Evolutionary conservation across 2,329 filamentous ascomycete genomes (phyloP), one percentile per base, ranked within the genome.

Genomic region (Claviceps purpurea): DNA sequence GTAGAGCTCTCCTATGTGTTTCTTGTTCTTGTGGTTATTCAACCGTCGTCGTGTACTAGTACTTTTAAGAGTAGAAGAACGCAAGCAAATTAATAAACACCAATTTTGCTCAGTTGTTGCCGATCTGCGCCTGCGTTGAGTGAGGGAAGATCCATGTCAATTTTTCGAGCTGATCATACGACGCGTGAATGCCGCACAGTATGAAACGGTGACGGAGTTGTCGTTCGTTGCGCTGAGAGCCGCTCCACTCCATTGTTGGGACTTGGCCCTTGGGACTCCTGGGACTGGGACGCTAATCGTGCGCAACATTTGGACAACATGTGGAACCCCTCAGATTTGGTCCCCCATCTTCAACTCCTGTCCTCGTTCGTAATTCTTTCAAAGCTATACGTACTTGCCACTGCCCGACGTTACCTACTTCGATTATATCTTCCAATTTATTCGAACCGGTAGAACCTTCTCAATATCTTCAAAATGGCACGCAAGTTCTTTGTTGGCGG

Each of bases 401-500:
- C 38, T 13, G n/a, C 38, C n/a, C 38, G 5, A 26, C 30, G 4
- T 8, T 3, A 34, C 24, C n/a, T n/a, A 18, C 22, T n/a, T 51
- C 11, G 20, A 26, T 44, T 2, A 16, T 44, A 7, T 14, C 7
- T 7, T 16, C 6, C 13, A 7, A 5, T 16, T 16, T 41, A 42
- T 37, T 24, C 20, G 11, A 34, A 46, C 5, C 43, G n/a, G n/a
- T 16, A 22, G 11, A 22, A 10, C 34, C 30, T 16, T 34, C 14
- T 4, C n/a, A 51, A 5, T 14, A 51, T 20, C 4, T 24, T 37
- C 44, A 47, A 37, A 65, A 95, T 95, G 89, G 79, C 84, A 80
- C 89, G 89, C 78, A 86, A 89, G 78, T 95, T 95, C 79, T 95
- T 95, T 72, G 87, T 95, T 71, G 90, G 90, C 72, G 90, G 90